Conservation (phyloP, 116 monocot genomes). For the Phalaenopsis hybrid region DNA sequence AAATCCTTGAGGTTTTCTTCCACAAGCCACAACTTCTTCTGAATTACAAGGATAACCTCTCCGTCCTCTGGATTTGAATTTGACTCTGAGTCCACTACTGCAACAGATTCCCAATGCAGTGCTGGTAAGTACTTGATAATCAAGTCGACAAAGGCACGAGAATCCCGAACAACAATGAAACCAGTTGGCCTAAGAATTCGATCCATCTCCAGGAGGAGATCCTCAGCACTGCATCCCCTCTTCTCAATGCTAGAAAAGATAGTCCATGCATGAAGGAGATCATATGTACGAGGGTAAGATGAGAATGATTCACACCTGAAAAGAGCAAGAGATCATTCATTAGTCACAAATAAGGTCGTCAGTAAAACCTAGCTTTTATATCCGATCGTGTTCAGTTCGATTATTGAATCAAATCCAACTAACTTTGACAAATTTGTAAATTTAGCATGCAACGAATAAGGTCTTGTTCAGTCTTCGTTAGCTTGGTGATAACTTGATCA, state of each 20-base stretch:
- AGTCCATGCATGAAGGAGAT: slow-evolving; percentile 33
- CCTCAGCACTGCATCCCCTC: slow-evolving; percentile 22
- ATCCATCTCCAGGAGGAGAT: slow-evolving; percentile 20
- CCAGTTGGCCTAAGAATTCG: slow-evolving; percentile 23
- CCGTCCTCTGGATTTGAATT: slow-evolving; percentile 13
- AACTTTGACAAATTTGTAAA: too few species aligned
- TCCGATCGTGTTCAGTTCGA: too few species aligned
- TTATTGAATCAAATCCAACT: too few species aligned
- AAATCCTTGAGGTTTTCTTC: slow-evolving; percentile 20
- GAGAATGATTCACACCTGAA: slow-evolving; percentile 40
- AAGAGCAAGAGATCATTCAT: too few species aligned
- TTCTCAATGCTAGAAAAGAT: slow-evolving; percentile 22
- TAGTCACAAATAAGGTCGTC: too few species aligned
- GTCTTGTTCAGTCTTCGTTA: too few species aligned
- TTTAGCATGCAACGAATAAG: too few species aligned
- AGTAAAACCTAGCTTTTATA: too few species aligned
- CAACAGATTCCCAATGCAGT: slow-evolving; percentile 17
- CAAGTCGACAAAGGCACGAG: background rate
- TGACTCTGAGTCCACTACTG: background rate
- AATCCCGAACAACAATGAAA: slow-evolving; percentile 19
- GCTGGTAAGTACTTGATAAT: slow-evolving; percentile 17
- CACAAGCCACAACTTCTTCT: slow-evolving; percentile 24
- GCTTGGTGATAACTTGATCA: too few species aligned
- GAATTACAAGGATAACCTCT: slow-evolving; percentile 13
- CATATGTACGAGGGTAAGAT: slow-evolving; percentile 38